Conservation (phyloP, 1,284 basidiomycete genomes). For the Vanrija sp. region DNA sequence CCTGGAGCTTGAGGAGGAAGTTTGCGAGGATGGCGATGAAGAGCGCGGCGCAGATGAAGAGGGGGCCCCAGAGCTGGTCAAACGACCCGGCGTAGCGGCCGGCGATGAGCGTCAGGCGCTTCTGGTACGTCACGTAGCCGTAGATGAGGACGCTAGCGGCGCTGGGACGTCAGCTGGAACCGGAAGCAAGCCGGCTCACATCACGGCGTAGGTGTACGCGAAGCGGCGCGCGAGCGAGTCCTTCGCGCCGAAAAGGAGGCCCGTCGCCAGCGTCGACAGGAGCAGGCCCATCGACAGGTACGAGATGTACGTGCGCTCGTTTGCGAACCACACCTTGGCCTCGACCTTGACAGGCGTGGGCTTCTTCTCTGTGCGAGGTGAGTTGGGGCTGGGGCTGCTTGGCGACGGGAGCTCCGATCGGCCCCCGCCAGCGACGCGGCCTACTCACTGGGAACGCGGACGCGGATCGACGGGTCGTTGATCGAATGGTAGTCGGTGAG, state of each 20-base stretch:
- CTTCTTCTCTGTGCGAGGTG: constrained; percentile 61
- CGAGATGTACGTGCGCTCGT: constrained; percentile 92
- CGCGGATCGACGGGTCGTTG: constrained; percentile 36
- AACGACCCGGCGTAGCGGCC: constrained; percentile 87
- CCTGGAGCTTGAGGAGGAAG: constrained; percentile 65
- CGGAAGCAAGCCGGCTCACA: constrained; percentile 47
- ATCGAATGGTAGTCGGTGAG: constrained; percentile 46
- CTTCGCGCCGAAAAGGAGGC: constrained; percentile 56
- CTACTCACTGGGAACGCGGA: constrained; percentile 41
- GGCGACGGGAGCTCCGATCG: not conserved
- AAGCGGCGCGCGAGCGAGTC: constrained; percentile 72
- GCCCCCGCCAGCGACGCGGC: not conserved
- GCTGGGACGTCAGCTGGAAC: constrained; percentile 21
- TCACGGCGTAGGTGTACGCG: constrained; percentile 76
- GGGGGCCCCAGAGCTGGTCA: constrained; percentile 73
- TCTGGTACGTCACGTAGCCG: constrained; percentile 81
- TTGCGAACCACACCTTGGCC: constrained; percentile 98
- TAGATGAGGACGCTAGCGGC: constrained; percentile 57
- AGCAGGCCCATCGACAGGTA: constrained; percentile 85
- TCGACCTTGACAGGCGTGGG: constrained; percentile 87
- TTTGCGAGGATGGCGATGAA: constrained; percentile 82
- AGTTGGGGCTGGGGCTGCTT: not conserved
- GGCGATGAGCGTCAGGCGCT: constrained; percentile 85
- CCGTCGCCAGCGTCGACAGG: constrained; percentile 78
- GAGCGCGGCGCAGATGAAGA: constrained; percentile 71